These are phyloP conservation scores for Cyclanthera cordifolia DNA, from an alignment of 306 rosid genomes.

Conservation along the genomic window DNA sequence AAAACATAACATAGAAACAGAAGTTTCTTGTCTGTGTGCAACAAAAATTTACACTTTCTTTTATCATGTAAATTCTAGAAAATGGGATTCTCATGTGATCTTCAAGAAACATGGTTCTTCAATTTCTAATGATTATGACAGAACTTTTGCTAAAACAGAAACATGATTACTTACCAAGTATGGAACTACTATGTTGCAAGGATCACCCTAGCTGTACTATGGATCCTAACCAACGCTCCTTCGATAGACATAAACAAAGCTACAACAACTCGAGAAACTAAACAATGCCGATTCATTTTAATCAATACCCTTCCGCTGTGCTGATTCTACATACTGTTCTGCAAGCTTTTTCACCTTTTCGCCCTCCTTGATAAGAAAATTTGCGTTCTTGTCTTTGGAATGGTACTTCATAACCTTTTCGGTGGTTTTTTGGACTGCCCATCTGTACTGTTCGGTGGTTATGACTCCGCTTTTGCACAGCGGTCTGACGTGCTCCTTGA, in stretches of 20 bases:
- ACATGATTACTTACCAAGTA: background rate
- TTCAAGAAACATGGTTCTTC: constrained; percentile 1
- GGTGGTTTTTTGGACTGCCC: constrained; percentile 80
- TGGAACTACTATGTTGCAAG: background rate
- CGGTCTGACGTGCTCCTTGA: constrained; percentile 89
- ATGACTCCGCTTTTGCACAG: constrained; percentile 90
- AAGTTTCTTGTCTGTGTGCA: background rate
- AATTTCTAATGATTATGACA: background rate
- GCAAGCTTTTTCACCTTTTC: constrained; percentile 98
- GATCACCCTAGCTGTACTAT: background rate
- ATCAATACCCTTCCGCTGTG: constrained; percentile 52
- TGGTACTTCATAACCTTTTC: constrained; percentile 93
- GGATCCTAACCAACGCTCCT: background rate
- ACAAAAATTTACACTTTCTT: background rate
- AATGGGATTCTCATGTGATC: background rate
- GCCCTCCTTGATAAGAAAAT: constrained; percentile 89
- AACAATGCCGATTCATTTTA: background rate
- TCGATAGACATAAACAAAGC: background rate
- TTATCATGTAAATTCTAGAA: background rate
- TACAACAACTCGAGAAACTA: background rate
- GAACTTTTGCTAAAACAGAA: background rate
- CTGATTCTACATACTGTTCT: constrained; percentile 75
- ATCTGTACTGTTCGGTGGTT: constrained; percentile 76
- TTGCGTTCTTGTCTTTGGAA: constrained; percentile 68
- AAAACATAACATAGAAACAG: background rate